phyloP scores from a whole-genome alignment of 2,329 filamentous ascomycete species.

The Periglandula ipomoeae region DNA sequence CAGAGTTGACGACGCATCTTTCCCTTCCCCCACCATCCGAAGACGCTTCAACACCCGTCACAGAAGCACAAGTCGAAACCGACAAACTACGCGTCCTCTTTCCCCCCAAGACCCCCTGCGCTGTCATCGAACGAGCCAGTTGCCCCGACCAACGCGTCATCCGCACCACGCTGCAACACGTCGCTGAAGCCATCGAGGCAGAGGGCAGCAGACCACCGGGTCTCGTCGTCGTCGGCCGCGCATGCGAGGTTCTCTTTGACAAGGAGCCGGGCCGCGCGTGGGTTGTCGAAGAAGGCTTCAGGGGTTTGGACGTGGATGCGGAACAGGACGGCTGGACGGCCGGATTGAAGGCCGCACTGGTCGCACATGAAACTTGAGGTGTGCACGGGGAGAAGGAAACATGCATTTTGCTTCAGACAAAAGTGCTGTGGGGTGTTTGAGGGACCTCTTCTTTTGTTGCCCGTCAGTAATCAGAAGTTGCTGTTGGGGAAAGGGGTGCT shows the following conservation, averaged over 20 bases:
- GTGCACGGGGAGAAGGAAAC: too few species aligned
- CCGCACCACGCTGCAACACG: constrained; percentile 70
- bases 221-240: constrained; percentile 72
- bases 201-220: constrained; percentile 87
- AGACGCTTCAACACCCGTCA: background rate
- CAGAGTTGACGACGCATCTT: constrained; percentile 50
- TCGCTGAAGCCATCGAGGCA: constrained; percentile 74
- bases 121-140: constrained; percentile 86
- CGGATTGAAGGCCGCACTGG: background rate
- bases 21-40: constrained; percentile 13
- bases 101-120: constrained; percentile 74
- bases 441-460: too few species aligned
- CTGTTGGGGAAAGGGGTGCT: too few species aligned
- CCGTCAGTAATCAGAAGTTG: too few species aligned
- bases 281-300: constrained; percentile 82
- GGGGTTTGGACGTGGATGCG: constrained; percentile 61
- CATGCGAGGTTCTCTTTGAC: constrained; percentile 68
- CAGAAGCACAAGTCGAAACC: background rate
- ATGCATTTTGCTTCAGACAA: too few species aligned
- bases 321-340: constrained; percentile 12
- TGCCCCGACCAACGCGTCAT: constrained; percentile 93
- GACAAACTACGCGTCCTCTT: constrained; percentile 39
- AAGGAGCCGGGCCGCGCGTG: constrained; percentile 54
- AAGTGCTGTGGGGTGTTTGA: background rate
- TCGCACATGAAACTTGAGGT: background rate